These are phyloP conservation scores for Fonsecaea monophora DNA, from an alignment of 2,329 filamentous ascomycete species.

Conservation along the genomic window DNA sequence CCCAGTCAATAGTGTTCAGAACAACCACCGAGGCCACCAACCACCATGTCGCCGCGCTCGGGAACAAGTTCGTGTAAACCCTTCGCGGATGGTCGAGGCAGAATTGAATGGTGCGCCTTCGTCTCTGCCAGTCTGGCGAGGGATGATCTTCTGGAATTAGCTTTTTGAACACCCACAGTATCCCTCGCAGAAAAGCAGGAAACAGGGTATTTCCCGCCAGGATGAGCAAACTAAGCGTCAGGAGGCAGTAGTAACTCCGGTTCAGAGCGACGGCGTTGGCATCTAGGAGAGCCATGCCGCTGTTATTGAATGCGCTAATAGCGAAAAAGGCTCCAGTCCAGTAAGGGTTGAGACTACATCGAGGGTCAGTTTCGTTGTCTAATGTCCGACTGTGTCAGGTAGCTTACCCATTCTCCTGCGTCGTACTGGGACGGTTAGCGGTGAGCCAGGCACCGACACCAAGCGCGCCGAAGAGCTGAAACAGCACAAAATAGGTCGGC, in stretches of 20 bases:
- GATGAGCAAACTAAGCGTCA: constrained; percentile 46
- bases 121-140: constrained; percentile 48
- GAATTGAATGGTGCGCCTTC: constrained; percentile 58
- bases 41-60: constrained; percentile 65
- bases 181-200: constrained; percentile 63
- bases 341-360: constrained; percentile 51
- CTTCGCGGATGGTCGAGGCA: constrained; percentile 68
- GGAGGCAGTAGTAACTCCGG: constrained; percentile 45
- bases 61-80: constrained; percentile 69
- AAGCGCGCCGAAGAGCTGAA: constrained; percentile 53
- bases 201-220: constrained; percentile 54
- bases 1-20: constrained; percentile 63
- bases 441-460: constrained; percentile 55
- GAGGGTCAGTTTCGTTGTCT: background rate
- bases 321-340: constrained; percentile 52
- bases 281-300: constrained; percentile 56
- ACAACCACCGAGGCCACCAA: constrained; percentile 59
- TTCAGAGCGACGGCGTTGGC: constrained; percentile 53
- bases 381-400: background rate
- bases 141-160: constrained; percentile 48
- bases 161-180: constrained; percentile 64
- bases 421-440: constrained; percentile 43
- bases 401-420: constrained; percentile 25
- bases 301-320: constrained; percentile 60
- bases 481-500: constrained; percentile 53